Evolutionary conservation across 1,284 basidiomycete genomes (phyloP), one percentile per base, ranked within the genome.

Genomic region (Volvariella volvacea): DNA sequence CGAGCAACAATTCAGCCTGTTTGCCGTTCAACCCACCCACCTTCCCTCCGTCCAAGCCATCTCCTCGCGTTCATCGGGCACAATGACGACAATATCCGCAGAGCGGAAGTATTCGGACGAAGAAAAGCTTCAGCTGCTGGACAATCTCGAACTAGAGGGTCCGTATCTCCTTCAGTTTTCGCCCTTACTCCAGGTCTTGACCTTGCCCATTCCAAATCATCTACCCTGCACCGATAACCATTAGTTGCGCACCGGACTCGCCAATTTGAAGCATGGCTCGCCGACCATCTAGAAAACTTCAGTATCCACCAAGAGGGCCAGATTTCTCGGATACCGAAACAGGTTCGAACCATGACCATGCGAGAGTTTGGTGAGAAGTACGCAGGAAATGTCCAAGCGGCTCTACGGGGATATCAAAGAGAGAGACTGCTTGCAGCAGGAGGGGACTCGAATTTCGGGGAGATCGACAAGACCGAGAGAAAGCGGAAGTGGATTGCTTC

Each of bases 121-220:
- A 52, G 83, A 88, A 63, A 88, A 88, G 55, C 66, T 74, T 31
- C 82, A 88, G 51, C 71, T 89, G 1, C 64, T 88, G 20, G 73
- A 74, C 38, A 89, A 89, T 58, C 72, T 89, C 43, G 84, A 88
- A 51, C 74, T 88, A 48, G 86, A 89, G 76, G 83, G 86, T 85
- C 52, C 12, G 62, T 14, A 48, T 39, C 42, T 30, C n/a, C 43
- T 17, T 37, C 20, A 9, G 45, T 41, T 40, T 22, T 39, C 16
- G 45, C 39, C 16, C n/a, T 44, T 42, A n/a, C n/a, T 42, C 19
- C 16, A 37, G 45, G 16, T 16, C 25, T 39, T 39, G 45, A 22
- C 37, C 28, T 32, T 45, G 45, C 45, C 48, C 33, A 44, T 3
- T 16, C 25, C 12, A 28, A n/a, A n/a, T 22, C 30, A 40, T 32